These are phyloP conservation scores for Amanita molliuscula DNA, from an alignment of 768 basidiomycete species.

Conservation along the genomic window DNA sequence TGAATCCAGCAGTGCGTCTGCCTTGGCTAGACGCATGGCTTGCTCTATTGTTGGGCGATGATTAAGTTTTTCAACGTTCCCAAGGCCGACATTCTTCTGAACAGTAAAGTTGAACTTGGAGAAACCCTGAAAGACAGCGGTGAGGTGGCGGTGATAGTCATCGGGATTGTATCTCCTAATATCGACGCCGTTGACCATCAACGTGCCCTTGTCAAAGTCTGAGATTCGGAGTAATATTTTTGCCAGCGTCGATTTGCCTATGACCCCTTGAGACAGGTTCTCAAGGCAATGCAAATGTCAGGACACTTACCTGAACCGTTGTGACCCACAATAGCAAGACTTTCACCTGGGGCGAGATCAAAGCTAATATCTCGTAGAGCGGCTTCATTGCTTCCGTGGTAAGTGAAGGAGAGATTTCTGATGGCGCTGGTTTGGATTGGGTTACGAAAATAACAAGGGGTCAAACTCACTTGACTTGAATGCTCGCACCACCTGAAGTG, in stretches of 20 bases:
- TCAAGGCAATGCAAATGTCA: constrained; percentile 7
- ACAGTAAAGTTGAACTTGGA: constrained; percentile 71
- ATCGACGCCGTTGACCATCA: constrained; percentile 63
- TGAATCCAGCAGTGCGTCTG: constrained; percentile 50
- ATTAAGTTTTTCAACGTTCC: constrained; percentile 54
- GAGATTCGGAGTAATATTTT: constrained; percentile 71
- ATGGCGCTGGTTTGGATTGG: constrained; percentile 5
- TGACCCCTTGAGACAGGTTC: constrained; percentile 8
- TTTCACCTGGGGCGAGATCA: constrained; percentile 63
- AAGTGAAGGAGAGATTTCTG: constrained; percentile 54
- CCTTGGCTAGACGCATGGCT: constrained; percentile 68
- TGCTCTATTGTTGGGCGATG: constrained; percentile 44
- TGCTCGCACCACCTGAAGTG: constrained; percentile 48
- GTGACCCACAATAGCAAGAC: constrained; percentile 76
- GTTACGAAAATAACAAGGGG: neutral
- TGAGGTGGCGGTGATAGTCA: constrained; percentile 65
- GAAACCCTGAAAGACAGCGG: constrained; percentile 84
- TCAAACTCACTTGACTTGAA: constrained; percentile 51
- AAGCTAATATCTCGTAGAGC: constrained; percentile 65
- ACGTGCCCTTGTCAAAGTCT: constrained; percentile 61
- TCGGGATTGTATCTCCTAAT: constrained; percentile 52
- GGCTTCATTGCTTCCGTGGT: constrained; percentile 63
- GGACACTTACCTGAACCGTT: constrained; percentile 62
- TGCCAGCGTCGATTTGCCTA: constrained; percentile 83
- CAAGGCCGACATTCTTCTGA: constrained; percentile 80